These are phyloP conservation scores for Neobulgaria alba DNA, from an alignment of 2,329 filamentous ascomycete genomes.

Conservation along the genomic window DNA sequence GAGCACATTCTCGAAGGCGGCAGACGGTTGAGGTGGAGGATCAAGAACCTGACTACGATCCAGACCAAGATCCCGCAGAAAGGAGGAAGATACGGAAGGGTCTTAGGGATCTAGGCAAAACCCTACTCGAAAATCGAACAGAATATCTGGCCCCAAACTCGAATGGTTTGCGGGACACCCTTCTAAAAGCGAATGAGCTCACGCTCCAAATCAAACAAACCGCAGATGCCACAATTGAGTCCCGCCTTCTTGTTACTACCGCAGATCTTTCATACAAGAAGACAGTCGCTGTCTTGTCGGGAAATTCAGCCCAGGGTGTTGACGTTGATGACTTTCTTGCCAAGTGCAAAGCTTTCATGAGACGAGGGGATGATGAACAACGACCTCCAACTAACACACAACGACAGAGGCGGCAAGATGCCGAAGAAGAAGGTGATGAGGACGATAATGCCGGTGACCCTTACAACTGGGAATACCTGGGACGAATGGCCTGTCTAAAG, in stretches of 20 bases:
- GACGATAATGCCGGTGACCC: conserved; percentile 64
- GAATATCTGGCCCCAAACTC: conserved; percentile 62
- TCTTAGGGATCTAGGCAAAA: conserved; percentile 58
- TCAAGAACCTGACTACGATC: conserved; percentile 54
- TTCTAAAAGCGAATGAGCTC: conserved; percentile 57
- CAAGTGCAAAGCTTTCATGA: conserved; percentile 86
- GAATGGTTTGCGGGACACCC: conserved; percentile 53
- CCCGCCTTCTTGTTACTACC: conserved; percentile 71
- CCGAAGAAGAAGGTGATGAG: conserved; percentile 57
- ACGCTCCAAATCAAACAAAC: conserved; percentile 74
- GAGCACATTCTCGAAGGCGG: conserved; percentile 16
- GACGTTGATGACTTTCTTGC: conserved; percentile 89
- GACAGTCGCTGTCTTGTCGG: conserved; percentile 63
- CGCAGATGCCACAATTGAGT: conserved; percentile 82
- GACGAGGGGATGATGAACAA: conserved; percentile 47
- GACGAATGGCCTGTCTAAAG: conserved; percentile 66
- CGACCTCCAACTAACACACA: conserved; percentile 37
- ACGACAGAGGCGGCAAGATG: conserved; percentile 38
- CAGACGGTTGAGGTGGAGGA: conserved; percentile 26
- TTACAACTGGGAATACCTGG: conserved; percentile 80
- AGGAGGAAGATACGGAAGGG: conserved; percentile 62
- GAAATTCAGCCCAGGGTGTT: conserved; percentile 64
- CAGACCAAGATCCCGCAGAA: conserved; percentile 69
- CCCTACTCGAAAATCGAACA: conserved; percentile 55
- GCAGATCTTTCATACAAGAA: conserved; percentile 76